Evolutionary conservation across 768 basidiomycete species (phyloP).

Genomic region (Pleurotus tuoliensis): DNA sequence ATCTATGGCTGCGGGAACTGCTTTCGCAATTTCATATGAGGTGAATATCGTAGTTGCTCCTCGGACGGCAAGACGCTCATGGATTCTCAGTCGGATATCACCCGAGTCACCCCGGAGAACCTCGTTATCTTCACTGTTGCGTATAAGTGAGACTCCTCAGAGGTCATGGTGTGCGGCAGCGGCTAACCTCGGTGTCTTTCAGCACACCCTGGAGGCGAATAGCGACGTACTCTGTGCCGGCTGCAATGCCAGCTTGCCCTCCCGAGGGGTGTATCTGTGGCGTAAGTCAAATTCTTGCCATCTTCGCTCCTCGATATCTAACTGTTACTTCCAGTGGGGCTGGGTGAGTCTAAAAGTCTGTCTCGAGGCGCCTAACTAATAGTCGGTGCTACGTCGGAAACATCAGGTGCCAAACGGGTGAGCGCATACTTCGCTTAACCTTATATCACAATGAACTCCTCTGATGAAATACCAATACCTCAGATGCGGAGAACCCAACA

Average conservation of each 20-base stretch:
- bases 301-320: background rate
- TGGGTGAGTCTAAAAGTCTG: constrained; percentile 27
- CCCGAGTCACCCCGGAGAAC: constrained; percentile 35
- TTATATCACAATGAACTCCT: background rate
- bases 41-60: constrained; percentile 8
- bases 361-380: background rate
- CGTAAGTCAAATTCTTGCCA: constrained; percentile 21
- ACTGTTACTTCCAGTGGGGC: constrained; percentile 30
- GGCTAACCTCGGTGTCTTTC: background rate
- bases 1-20: constrained; percentile 42
- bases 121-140: constrained; percentile 40
- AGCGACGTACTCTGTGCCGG: constrained; percentile 34
- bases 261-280: constrained; percentile 38
- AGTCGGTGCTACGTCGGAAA: background rate
- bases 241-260: constrained; percentile 41
- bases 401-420: constrained; percentile 21
- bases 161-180: background rate
- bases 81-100: constrained; percentile 28
- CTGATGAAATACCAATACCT: background rate
- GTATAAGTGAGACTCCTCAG: constrained; percentile 26
- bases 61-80: background rate
- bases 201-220: constrained; percentile 42
- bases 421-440: constrained; percentile 8
- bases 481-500: constrained; percentile 40
- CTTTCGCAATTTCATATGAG: constrained; percentile 42